Evolutionary conservation across 164 flowering plant species (phyloP), one percentile per base, ranked within the genome.

Genomic region (Warburgia ugandensis): DNA sequence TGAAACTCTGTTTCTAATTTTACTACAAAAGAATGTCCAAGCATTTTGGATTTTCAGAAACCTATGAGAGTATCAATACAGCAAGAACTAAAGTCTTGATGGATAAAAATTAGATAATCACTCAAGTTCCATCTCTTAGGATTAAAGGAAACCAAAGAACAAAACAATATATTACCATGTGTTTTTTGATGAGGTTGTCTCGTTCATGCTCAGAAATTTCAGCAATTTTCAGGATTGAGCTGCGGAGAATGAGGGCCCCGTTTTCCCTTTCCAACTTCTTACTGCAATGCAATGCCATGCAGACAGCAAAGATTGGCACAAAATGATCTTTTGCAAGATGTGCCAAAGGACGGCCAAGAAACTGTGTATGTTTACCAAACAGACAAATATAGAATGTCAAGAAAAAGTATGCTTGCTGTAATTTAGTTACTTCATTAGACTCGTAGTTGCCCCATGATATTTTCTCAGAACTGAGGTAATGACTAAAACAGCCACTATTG

Each of bases 201-300:
- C 97, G 66, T 59, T 86, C 94, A 68, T 47, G 62, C 68, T 82
- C 99, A n/a, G 92, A 66, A 31, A 92, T 72, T 42, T 75, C 68
- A 37, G 89, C 94, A 67, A 86, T 54, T 31, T 56, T 63, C 71
- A 88, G 66, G 61, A 92, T 66, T 48, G 82, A 79, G 57, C 71
- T 71, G 70, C 73, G 94, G 54, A 92, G 87, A 19, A 72, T 86
- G 22, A 54, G 6, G 30, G 72, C 65, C 48, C 83, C 97, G 55
- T 65, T 78, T 39, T 79, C 84, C 54, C 68, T 72, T 16, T 70
- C 80, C 39, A 66, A 50, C 53, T 66, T 77, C 66, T 77, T 71
- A 65, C 82, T 79, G 63, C 94, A 80, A 59, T 86, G 86, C 62
- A 84, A 61, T 21, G 79, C 84, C 80, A 94, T 82, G 61, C 89